Evolutionary conservation across 768 basidiomycete genomes (phyloP).

Genomic region (Omphalotus guepiniiformis): DNA sequence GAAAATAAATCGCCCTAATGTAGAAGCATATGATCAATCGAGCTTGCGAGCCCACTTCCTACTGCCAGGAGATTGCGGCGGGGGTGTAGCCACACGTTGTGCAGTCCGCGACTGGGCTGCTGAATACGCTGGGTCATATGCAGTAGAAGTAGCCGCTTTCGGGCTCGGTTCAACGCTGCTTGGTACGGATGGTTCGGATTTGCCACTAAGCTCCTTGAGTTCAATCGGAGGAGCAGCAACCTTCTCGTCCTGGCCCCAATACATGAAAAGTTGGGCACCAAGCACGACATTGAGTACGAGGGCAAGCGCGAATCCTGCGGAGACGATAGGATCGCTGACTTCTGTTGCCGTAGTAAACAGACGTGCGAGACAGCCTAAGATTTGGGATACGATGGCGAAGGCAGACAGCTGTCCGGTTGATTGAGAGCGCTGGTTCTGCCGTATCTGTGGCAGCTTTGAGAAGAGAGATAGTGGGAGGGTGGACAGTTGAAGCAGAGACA

Average conservation of each 20-base stretch:
- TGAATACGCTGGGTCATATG: no score
- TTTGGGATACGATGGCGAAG: constrained; percentile 85
- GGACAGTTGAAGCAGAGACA: constrained; percentile 73
- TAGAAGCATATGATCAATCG: no score
- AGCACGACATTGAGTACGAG: constrained; percentile 80
- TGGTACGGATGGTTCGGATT: no score
- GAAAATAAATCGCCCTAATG: no score
- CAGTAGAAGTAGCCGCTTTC: no score
- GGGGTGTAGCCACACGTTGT: no score
- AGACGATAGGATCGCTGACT: constrained; percentile 76
- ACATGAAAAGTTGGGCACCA: constrained; percentile 80
- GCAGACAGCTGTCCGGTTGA: constrained; percentile 94
- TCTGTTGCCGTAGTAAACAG: constrained; percentile 93
- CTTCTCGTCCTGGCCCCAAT: constrained; percentile 68
- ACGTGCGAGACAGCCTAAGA: constrained; percentile 85
- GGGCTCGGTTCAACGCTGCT: no score
- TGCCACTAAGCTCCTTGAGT: no score
- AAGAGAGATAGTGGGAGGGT: constrained; percentile 90
- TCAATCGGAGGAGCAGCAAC: no score
- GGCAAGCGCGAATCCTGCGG: constrained; percentile 81
- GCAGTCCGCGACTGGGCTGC: no score
- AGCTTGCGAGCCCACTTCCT: no score
- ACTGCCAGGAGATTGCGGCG: no score
- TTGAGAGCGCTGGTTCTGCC: constrained; percentile 65
- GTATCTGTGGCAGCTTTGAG: constrained; percentile 93